phyloP scores from a whole-genome alignment of 2,329 filamentous ascomycete species.

The Colletotrichum lentis region DNA sequence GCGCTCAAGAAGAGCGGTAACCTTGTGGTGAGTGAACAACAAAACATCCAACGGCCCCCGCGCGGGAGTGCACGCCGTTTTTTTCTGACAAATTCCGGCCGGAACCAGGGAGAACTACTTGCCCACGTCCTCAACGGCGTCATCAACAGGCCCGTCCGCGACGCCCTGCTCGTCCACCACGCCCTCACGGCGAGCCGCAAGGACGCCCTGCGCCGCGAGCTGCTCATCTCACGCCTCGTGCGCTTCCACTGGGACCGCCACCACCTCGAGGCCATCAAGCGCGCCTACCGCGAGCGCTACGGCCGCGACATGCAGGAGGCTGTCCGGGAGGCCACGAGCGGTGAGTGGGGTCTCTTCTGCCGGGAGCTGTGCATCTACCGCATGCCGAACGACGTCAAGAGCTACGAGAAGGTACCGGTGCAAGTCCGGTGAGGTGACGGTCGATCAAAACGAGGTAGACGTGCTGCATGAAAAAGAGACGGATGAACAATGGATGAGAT shows the following conservation, averaged over 20 bases:
- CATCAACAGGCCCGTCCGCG: conserved; percentile 93
- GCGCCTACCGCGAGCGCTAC: conserved; percentile 82
- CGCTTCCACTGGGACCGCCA: conserved; percentile 90
- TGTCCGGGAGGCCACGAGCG: conserved; percentile 77
- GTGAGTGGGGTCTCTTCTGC: conserved; percentile 81
- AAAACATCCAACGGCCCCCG: too few relatives aligned
- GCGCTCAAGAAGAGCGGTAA: conserved; percentile 90
- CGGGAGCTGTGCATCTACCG: conserved; percentile 71
- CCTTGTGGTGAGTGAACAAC: conserved; percentile 75
- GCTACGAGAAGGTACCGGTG: conserved; percentile 55
- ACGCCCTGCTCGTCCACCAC: conserved; percentile 89
- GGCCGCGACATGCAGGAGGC: conserved; percentile 76
- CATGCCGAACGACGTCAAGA: conserved; percentile 66
- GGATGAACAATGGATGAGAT: not conserved
- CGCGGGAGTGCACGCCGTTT: too few relatives aligned
- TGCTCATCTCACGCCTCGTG: conserved; percentile 87
- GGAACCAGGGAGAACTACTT: conserved; percentile 82
- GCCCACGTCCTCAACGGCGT: conserved; percentile 96
- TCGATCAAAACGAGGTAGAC: too few relatives aligned
- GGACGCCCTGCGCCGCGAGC: conserved; percentile 79
- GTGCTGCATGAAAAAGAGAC: not conserved
- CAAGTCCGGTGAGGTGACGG: conserved; percentile 6
- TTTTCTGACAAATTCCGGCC: too few relatives aligned
- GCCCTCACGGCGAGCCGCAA: conserved; percentile 78
- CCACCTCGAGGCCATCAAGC: conserved; percentile 82